A percentile compares a stretch with the other conserved stretches of the same genome.
Conservation (phyloP, 2,329 filamentous ascomycete species). For the Monosporascus sp. region DNA sequence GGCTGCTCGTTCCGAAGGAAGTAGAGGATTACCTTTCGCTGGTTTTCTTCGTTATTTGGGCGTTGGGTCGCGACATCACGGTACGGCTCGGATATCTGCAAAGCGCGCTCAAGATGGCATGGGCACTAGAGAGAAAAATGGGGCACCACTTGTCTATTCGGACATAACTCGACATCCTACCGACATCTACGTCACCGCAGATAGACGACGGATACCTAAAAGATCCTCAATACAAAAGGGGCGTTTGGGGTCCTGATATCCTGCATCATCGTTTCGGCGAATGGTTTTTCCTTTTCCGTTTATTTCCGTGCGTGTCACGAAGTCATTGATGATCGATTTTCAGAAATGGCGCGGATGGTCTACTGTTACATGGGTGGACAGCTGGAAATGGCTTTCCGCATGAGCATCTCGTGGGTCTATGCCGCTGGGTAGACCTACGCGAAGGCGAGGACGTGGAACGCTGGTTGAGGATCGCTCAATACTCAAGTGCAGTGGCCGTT, state of each 20-base stretch:
- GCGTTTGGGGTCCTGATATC: conserved; percentile 81
- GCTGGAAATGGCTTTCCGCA: conserved; percentile 54
- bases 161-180: conserved; percentile 30
- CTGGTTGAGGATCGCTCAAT: conserved; percentile 61
- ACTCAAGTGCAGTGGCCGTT: conserved; percentile 47
- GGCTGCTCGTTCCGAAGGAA: conserved; percentile 99
- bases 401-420: conserved; percentile 44
- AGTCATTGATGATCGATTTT: conserved; percentile 37
- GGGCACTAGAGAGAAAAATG: conserved; percentile 38
- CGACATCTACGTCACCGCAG: conserved; percentile 48
- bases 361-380: conserved; percentile 50
- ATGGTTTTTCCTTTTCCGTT: conserved; percentile 43
- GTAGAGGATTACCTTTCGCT: conserved; percentile 61
- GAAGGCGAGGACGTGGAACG: conserved; percentile 57
- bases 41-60: conserved; percentile 37
- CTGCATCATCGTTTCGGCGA: conserved; percentile 55
- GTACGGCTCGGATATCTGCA: conserved; percentile 57
- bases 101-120: conserved; percentile 40
- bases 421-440: conserved; percentile 20
- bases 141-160: conserved; percentile 29
- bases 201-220: conserved; percentile 67
- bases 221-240: conserved; percentile 53
- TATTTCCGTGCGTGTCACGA: conserved; percentile 37
- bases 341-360: conserved; percentile 25
- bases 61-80: conserved; percentile 43